Evolutionary conservation across 176 grass and related monocot genomes (phyloP), one percentile per base, ranked within the genome.

Genomic region (Musa troglodytarum): DNA sequence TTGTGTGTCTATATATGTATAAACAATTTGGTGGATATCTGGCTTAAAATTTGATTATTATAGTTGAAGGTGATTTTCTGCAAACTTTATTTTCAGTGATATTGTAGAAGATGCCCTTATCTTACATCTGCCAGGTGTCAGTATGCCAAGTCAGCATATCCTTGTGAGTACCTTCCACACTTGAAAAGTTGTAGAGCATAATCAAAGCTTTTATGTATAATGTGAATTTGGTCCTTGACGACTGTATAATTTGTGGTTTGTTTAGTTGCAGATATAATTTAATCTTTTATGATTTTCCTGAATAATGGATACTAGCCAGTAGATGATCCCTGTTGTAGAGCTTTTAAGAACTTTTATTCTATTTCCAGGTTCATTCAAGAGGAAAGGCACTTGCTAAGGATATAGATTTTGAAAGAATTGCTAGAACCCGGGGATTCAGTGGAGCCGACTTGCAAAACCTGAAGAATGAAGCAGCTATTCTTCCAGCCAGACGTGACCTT

Each of bases 391-490:
- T 98, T 82, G 90, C 86, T 0, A 98, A 98, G 81, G 90, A 98
- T 85, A 90, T 98, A 0, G 95, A 94, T 71, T 98, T 98, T 74
- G 95, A 98, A 50, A 98, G 94, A 78, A 78, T 98, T 83, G 88
- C 95, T 63, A 90, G 95, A 53, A 98, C 95, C 53, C 95, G 90
- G 76, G 95, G 95, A 61, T 98, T 98, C 84, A 98, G 90, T 23
- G 95, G 90, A 78, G 95, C 95, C 83, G 95, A 98, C 81, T 86
- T 98, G 19, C 95, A 98, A 52, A 98, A 98, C 78, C 70, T 98
- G 58, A 98, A 91, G 95, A 98, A 94, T 20, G 90, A 98, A 84
- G 95, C 95, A 80, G 95, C 95, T 56, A 98, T 98, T 87, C 81
- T 98, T 65, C 90, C 90, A 26, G 90, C 95, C 14, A 89, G 95